Base-by-base conservation (phyloP, 2,329 filamentous ascomycete genomes). In the Hypoxylon sp. region DNA sequence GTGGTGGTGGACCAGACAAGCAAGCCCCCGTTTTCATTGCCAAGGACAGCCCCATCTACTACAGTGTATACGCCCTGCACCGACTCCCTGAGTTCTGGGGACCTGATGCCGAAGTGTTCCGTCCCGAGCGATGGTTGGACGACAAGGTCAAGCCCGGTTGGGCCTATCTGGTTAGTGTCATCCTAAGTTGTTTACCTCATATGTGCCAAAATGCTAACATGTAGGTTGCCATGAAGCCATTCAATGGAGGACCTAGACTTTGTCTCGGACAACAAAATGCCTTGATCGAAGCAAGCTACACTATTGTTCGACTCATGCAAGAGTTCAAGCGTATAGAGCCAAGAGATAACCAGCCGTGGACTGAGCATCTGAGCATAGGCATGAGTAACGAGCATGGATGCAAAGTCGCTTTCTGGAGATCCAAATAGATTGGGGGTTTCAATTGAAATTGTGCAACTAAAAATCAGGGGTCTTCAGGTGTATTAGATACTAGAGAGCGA, bases 1-100 rank as follows among this genome's bases (percentile, higher is more conserved):
- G 75, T 2, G 85, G 85, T 37, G 85, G 85, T 52, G 85, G 85
- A 0, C 74, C 79, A 1, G 78, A 84, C 59, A 80, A 81, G 46
- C 75, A 72, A 24, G 75, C 78, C 0, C 84, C 85, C 0, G 73
- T 87, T 19, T 83, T 83, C 65, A 78, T 87, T 3, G 77, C 75
- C 9, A 81, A 81, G 50, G 84, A 83, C 14, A 78, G 79, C 3
- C 63, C 74, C 5, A 78, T 84, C 33, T 75, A 71, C 22, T 84
- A 82, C 72, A 75, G 67, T 69, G 77, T 81, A 3, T 84, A 81
- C 52, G 44, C 68, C 2, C 76, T 79, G 75, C 77, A 79, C 46
- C 74, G 76, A 5, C 55, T 70, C 9, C 72, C 70, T 10, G 73
- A 75, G 24, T 68, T 78, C 24, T 81, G 71, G 59, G 79, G 79